Conservation (phyloP, 768 basidiomycete species). For the Chalciporus sphaerocephalus region DNA sequence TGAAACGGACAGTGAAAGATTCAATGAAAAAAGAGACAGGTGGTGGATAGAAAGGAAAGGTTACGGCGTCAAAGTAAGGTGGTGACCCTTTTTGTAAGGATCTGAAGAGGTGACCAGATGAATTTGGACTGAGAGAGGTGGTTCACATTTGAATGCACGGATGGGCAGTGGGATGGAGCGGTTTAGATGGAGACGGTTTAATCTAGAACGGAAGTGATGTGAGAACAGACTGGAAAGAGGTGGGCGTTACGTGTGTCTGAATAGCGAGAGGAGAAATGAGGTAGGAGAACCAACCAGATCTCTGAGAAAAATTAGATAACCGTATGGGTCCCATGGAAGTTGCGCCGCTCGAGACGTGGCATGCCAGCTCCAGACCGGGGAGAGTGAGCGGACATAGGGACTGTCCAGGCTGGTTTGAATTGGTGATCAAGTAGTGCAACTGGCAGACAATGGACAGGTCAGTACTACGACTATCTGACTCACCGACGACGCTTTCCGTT, state of each 20-base stretch:
- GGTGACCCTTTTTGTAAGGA: conserved; percentile 1
- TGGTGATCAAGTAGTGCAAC: too few relatives aligned
- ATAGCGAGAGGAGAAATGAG: conserved; percentile 13
- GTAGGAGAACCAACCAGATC: neutral
- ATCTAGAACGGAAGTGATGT: conserved; percentile 4
- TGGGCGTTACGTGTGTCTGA: conserved; percentile 17
- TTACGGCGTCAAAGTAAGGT: neutral
- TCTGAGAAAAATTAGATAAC: conserved; percentile 2
- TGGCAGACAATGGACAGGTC: too few relatives aligned
- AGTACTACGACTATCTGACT: too few relatives aligned
- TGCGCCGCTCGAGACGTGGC: conserved; percentile 1
- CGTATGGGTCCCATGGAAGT: neutral
- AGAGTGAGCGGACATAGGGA: too few relatives aligned
- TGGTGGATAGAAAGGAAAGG: conserved; percentile 3
- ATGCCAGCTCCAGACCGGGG: too few relatives aligned
- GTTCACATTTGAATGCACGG: conserved; percentile 20
- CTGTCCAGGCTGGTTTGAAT: neutral
- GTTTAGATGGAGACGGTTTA: neutral
- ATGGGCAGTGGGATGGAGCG: neutral
- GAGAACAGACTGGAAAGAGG: conserved; percentile 1
- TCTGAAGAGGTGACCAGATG: neutral
- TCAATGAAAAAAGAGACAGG: too few relatives aligned
- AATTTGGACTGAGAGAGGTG: neutral
- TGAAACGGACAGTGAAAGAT: too few relatives aligned
- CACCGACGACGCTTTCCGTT: too few relatives aligned